A percentile compares a stretch with the other conserved stretches of the same genome.
Conservation (phyloP, 495 filamentous ascomycete species). For the Staphylotrichum longicolle region DNA sequence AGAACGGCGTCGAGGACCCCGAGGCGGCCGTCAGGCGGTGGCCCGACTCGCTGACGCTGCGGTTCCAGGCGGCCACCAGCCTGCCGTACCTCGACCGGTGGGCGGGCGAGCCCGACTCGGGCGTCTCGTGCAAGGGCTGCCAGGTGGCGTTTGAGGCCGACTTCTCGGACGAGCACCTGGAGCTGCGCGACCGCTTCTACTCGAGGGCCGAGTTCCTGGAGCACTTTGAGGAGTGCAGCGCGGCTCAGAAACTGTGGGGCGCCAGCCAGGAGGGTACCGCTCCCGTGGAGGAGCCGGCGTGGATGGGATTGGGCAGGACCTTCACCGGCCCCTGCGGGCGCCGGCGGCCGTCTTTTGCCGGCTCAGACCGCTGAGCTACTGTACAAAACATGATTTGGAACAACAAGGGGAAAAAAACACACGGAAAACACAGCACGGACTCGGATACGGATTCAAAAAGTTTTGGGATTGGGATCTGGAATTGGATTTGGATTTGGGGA, state of each 20-base stretch:
- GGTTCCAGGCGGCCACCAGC: slow-evolving; percentile 17
- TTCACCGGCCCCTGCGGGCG: slow-evolving; percentile 10
- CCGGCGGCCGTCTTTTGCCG: slow-evolving; percentile 1
- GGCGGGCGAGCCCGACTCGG: slow-evolving; percentile 2
- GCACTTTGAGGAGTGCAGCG: slow-evolving; percentile 12
- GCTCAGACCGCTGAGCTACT: not conserved
- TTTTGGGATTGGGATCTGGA: not conserved
- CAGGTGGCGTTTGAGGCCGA: slow-evolving; percentile 12
- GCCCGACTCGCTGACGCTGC: slow-evolving; percentile 15
- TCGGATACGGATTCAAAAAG: slow-evolving; percentile 4
- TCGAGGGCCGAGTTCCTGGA: not conserved
- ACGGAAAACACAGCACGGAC: not conserved
- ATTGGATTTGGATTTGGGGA: too few species aligned
- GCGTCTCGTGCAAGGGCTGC: slow-evolving; percentile 18
- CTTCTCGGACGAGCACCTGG: slow-evolving; percentile 15
- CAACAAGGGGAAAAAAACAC: not conserved
- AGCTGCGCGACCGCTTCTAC: slow-evolving; percentile 12
- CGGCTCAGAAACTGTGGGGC: slow-evolving; percentile 11
- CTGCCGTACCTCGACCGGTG: slow-evolving; percentile 11
- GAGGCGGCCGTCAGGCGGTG: slow-evolving; percentile 3
- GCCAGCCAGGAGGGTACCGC: slow-evolving; percentile 2
- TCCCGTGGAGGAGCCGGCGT: slow-evolving; percentile 3
- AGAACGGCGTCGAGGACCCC: not conserved
- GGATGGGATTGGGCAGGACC: slow-evolving; percentile 12
- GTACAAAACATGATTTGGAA: not conserved